Conservation (phyloP, 371 early-diverging fungal genomes). For the Rhizopus arrhizus region DNA sequence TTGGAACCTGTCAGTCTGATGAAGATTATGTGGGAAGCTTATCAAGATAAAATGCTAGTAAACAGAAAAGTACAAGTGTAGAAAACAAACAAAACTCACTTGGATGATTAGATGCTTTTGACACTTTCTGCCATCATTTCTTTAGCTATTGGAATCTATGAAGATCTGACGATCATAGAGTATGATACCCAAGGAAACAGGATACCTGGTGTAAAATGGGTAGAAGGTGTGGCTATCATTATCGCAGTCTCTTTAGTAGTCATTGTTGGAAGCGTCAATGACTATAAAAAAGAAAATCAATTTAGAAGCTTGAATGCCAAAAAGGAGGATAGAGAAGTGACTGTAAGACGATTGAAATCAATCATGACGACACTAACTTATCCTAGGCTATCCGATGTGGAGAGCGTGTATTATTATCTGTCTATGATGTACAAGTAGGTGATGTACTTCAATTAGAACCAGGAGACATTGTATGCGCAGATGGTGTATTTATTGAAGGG, state of each 20-base stretch:
- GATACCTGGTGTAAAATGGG: conserved; percentile 59
- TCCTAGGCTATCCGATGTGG: conserved; percentile 76
- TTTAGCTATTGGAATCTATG: conserved; percentile 81
- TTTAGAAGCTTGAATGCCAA: conserved; percentile 76
- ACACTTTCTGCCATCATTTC: conserved; percentile 82
- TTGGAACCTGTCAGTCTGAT: conserved; percentile 63
- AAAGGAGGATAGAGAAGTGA: conserved; percentile 72
- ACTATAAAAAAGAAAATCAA: conserved; percentile 79
- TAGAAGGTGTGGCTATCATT: conserved; percentile 74
- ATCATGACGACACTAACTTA: background rate
- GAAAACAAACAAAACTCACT: too few species aligned
- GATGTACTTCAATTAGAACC: conserved; percentile 88
- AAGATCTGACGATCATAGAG: conserved; percentile 55
- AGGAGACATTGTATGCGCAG: conserved; percentile 90
- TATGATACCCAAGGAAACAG: conserved; percentile 20
- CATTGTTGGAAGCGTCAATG: conserved; percentile 72
- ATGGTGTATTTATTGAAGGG: conserved; percentile 84
- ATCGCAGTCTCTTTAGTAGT: conserved; percentile 78
- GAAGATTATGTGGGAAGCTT: conserved; percentile 72
- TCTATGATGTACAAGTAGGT: conserved; percentile 84
- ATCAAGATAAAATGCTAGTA: conserved; percentile 84
- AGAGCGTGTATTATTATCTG: conserved; percentile 72
- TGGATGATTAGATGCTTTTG: conserved; percentile 56
- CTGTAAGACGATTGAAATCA: conserved; percentile 29
- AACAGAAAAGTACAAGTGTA: conserved; percentile 8